Base-by-base conservation (phyloP, 2,329 filamentous ascomycete genomes). In the Botryotinia narcissicola region DNA sequence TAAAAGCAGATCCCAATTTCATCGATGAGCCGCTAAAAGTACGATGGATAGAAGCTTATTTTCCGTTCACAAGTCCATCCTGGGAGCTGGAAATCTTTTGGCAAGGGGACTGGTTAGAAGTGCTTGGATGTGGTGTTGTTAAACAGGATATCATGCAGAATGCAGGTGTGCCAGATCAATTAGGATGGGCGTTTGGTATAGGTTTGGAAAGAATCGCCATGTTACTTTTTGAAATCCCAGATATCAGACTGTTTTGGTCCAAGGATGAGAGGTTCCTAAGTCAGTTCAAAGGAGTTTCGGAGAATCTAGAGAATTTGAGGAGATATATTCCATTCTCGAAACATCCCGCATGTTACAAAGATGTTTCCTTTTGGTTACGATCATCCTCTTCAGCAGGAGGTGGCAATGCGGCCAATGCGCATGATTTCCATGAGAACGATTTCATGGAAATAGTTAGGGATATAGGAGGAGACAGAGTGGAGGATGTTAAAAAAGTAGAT, bases 51-150 rank as follows among this genome's bases (percentile, higher is more conserved):
- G 95, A 98, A 82, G 94, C 96, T 1, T 98, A 96, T 83, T 99
- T 99, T 84, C 96, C 96, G 57, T 98, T 98, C 82, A 99, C 96
- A 0, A 95, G 91, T 73, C 96, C 96, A 0, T 96, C 92, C 10
- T 99, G 94, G 93, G 96, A 99, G 82, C 87, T 99, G 37, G 96
- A 99, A 81, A 94, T 99, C 16, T 95, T 93, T 85, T 98, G 95
- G 88, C 91, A 92, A 77, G 95, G 93, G 44, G 93, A 97, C 81
- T 99, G 96, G 96, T 90, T 99, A 48, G 96, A 99, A 83, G 90
- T 98, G 7, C 87, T 99, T 1, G 96, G 96, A n/a, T 97, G 92
- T 78, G 96, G 96, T 51, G 90, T 99, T 51, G 91, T 96, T 60
- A 90, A 93, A 81, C 96, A 99, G 82, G 86, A 91, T 42, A 87